These are phyloP conservation scores for Hordeum pubiflorum DNA, from an alignment of 202 grass and related monocot species.

Conservation along the genomic window DNA sequence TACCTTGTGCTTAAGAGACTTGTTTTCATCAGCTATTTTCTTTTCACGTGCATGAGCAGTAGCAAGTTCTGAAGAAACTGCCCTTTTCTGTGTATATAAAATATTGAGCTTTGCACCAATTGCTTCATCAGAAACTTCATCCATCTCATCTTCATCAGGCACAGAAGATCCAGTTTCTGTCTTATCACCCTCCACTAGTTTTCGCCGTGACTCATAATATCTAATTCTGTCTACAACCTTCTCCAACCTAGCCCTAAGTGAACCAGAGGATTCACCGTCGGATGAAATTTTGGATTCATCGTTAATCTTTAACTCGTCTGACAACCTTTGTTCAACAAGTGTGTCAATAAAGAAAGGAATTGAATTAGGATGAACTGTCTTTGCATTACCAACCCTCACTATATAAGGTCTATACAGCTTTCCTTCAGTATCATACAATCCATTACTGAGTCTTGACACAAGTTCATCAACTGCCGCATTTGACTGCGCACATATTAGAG, in stretches of 20 bases:
- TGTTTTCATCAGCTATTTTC: constrained; percentile 76
- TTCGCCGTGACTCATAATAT: constrained; percentile 68
- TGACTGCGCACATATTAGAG: constrained; percentile 86
- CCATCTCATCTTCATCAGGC: constrained; percentile 32
- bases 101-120: constrained; percentile 74
- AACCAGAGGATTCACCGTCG: constrained; percentile 57
- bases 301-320: constrained; percentile 52
- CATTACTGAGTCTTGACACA: constrained; percentile 74
- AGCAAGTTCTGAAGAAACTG: constrained; percentile 71
- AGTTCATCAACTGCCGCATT: constrained; percentile 98
- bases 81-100: constrained; percentile 78
- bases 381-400: constrained; percentile 86
- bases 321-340: constrained; percentile 79
- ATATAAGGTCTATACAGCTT: constrained; percentile 80
- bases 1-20: constrained; percentile 68
- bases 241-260: constrained; percentile 77
- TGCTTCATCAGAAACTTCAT: constrained; percentile 73
- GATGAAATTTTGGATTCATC: constrained; percentile 39
- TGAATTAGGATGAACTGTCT: constrained; percentile 84
- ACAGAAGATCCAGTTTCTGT: constrained; percentile 30
- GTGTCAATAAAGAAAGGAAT: constrained; percentile 87
- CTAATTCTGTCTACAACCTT: constrained; percentile 83
- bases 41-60: constrained; percentile 67
- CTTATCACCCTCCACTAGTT: constrained; percentile 53
- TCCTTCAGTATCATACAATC: constrained; percentile 46